Conservation (phyloP, 2,329 filamentous ascomycete genomes). For the Phyllosticta ampelicida region DNA sequence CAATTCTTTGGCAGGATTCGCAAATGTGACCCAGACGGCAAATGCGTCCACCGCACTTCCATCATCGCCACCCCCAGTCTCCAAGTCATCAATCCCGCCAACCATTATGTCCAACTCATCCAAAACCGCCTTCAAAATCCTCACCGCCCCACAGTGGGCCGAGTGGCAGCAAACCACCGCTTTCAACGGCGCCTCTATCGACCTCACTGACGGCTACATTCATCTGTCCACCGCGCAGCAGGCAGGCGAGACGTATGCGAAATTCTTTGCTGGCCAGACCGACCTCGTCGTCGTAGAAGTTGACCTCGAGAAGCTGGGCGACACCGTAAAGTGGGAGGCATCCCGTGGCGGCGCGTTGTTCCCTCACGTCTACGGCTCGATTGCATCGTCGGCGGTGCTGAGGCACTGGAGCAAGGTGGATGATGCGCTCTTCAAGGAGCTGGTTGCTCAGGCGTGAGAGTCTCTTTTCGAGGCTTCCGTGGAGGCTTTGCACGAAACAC, state of each 20-base stretch:
- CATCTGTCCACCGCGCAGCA: conserved; percentile 12
- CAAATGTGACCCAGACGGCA: too few species aligned
- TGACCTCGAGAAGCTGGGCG: conserved; percentile 10
- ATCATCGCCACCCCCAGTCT: not conserved
- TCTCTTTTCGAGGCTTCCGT: not conserved
- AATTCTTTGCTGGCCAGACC: conserved; percentile 9
- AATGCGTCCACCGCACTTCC: not conserved
- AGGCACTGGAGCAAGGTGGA: not conserved
- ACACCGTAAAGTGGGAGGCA: conserved; percentile 12
- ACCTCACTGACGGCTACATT: conserved; percentile 13
- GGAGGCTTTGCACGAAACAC: too few species aligned
- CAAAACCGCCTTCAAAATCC: conserved; percentile 12
- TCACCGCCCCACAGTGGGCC: conserved; percentile 9
- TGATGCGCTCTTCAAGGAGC: not conserved
- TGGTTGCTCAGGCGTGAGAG: not conserved
- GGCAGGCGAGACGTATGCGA: conserved; percentile 10
- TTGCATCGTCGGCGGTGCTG: not conserved
- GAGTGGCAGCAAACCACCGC: conserved; percentile 4
- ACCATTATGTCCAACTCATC: not conserved
- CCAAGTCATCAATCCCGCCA: not conserved
- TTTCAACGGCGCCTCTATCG: conserved; percentile 12
- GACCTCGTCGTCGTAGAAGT: conserved; percentile 12
- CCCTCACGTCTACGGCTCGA: conserved; percentile 11
- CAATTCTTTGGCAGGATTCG: too few species aligned
- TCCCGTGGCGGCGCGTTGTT: conserved; percentile 10